These are phyloP conservation scores for Dictyophora rubrovolvata DNA, from an alignment of 768 basidiomycete genomes.

Conservation along the genomic window DNA sequence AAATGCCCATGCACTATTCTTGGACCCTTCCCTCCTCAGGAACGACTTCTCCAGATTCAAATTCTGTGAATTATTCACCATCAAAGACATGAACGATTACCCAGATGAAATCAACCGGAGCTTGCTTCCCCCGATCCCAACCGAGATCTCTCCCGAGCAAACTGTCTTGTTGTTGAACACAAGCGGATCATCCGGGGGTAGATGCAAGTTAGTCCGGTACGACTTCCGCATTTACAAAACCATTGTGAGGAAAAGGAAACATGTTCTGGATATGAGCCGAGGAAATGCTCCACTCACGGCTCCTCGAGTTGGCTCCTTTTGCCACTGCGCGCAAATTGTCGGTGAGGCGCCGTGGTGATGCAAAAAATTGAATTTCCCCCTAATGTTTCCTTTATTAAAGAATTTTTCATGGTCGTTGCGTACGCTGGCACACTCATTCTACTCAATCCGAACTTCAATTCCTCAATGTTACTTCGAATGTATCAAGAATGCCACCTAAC, in stretches of 20 bases:
- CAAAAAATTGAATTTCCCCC: neutral
- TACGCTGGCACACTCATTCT: neutral
- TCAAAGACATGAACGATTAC: neutral
- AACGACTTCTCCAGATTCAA: neutral
- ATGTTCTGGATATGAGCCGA: neutral
- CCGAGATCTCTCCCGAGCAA: neutral
- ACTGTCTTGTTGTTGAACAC: neutral
- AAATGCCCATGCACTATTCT: neutral
- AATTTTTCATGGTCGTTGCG: neutral
- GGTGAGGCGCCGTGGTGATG: neutral
- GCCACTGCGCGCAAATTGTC: neutral
- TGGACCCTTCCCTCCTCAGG: neutral
- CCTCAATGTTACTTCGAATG: neutral
- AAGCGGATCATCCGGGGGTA: neutral
- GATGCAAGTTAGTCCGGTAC: neutral
- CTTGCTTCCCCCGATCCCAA: neutral
- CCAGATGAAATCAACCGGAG: neutral
- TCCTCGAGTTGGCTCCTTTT: neutral
- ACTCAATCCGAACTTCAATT: neutral
- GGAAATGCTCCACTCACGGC: neutral
- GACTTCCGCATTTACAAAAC: neutral
- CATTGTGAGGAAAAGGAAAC: neutral
- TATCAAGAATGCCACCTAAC: neutral
- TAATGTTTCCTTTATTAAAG: neutral
- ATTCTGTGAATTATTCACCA: neutral